A percentile compares a stretch with the other conserved stretches of the same genome.
Conservation (phyloP, 371 early-diverging fungal genomes). For the Mortierella sp. region DNA sequence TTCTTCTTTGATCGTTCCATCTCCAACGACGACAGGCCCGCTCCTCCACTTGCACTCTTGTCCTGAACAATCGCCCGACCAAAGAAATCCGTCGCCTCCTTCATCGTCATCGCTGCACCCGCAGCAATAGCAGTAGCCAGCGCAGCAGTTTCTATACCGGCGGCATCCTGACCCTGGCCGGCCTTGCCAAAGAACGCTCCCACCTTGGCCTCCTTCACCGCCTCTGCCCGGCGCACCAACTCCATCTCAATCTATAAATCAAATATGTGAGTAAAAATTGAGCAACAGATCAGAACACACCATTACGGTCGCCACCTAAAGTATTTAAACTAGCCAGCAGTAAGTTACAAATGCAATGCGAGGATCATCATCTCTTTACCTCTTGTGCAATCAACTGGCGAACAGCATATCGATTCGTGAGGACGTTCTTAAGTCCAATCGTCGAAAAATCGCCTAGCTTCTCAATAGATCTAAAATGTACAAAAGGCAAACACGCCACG, state of each 20-base stretch:
- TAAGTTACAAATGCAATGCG: neutral
- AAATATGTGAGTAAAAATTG: neutral
- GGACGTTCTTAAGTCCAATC: slow-evolving; percentile 58
- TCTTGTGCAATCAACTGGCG: slow-evolving; percentile 86
- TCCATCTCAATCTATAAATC: slow-evolving; percentile 72
- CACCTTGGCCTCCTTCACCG: slow-evolving; percentile 35
- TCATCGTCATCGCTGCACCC: slow-evolving; percentile 30
- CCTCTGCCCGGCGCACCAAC: slow-evolving; percentile 66
- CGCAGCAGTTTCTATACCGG: slow-evolving; percentile 21
- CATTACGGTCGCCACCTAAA: neutral
- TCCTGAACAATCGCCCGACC: slow-evolving; percentile 64
- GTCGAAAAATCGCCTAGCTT: slow-evolving; percentile 62
- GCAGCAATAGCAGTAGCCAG: neutral
- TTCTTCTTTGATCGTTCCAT: slow-evolving; percentile 20
- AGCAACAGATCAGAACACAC: neutral
- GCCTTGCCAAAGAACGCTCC: slow-evolving; percentile 16
- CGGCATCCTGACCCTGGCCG: slow-evolving; percentile 3
- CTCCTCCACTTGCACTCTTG: slow-evolving; percentile 1
- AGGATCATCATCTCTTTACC: slow-evolving; percentile 58
- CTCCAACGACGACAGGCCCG: neutral
- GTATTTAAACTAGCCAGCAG: neutral
- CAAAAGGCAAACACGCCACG: neutral
- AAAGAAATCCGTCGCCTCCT: slow-evolving; percentile 76
- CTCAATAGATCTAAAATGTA: slow-evolving; percentile 69
- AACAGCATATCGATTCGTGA: slow-evolving; percentile 78